These are phyloP conservation scores for Pseudogymnoascus sp. DNA, from an alignment of 2,329 filamentous ascomycete species.

Conservation along the genomic window DNA sequence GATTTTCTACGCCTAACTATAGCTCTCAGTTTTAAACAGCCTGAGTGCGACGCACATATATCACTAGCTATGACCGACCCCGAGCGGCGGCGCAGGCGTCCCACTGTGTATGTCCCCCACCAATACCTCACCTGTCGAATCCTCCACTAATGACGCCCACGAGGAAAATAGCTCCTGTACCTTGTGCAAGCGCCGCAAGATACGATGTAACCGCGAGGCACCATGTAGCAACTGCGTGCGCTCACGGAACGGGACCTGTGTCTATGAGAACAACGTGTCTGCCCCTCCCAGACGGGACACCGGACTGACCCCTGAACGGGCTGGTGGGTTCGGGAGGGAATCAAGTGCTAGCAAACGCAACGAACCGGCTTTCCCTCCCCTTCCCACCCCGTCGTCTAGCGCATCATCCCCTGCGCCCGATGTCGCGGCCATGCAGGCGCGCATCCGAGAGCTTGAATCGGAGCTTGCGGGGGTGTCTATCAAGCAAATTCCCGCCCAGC, in stretches of 20 bases:
- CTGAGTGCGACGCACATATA: background rate
- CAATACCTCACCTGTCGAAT: background rate
- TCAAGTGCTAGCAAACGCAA: constrained; percentile 1
- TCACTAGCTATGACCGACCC: constrained; percentile 23
- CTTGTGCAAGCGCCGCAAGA: constrained; percentile 53
- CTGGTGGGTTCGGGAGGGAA: background rate
- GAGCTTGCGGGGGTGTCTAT: constrained; percentile 30
- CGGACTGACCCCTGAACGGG: constrained; percentile 8
- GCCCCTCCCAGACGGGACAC: constrained; percentile 16
- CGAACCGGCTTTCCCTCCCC: background rate
- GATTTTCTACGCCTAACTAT: constrained; percentile 16
- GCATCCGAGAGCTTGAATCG: constrained; percentile 39
- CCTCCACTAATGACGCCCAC: constrained; percentile 12
- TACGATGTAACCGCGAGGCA: constrained; percentile 51
- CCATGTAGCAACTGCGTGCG: constrained; percentile 56
- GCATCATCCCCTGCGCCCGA: constrained; percentile 23
- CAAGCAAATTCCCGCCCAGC: constrained; percentile 13
- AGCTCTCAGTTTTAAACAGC: background rate
- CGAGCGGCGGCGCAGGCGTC: constrained; percentile 34
- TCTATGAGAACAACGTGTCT: constrained; percentile 35
- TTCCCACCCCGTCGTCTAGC: background rate
- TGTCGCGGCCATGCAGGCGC: constrained; percentile 32
- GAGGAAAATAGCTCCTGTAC: constrained; percentile 43
- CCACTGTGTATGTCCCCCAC: constrained; percentile 34
- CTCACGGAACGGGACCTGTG: constrained; percentile 47